phyloP scores from a whole-genome alignment of 176 grass and related monocot species.

The Rhynchospora pubera region DNA sequence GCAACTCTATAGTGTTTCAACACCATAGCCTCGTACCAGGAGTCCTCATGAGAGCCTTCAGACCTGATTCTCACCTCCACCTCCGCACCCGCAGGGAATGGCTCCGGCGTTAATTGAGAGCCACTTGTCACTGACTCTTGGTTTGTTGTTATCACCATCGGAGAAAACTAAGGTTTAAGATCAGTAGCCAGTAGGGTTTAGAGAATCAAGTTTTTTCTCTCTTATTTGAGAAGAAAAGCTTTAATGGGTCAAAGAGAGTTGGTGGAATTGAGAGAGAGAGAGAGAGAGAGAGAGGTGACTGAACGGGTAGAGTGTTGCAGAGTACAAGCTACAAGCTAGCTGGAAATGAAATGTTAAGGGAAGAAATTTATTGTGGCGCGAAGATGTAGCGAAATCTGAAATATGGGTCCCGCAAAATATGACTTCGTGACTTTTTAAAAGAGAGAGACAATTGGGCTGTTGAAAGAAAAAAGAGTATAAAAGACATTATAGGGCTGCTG shows the following conservation, averaged over 20 bases:
- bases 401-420: too few relatives aligned
- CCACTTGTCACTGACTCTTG: background rate
- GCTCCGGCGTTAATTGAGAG: background rate
- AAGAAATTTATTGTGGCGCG: background rate
- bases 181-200: background rate
- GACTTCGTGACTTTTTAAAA: too few relatives aligned
- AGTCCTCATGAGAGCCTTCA: background rate
- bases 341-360: too few relatives aligned
- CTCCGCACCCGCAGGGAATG: background rate
- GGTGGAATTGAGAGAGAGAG: background rate
- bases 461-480: too few relatives aligned
- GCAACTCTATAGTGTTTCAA: background rate
- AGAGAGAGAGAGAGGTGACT: too few relatives aligned
- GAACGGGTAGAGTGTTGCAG: too few relatives aligned
- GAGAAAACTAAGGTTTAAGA: background rate
- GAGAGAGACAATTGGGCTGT: too few relatives aligned
- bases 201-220: background rate
- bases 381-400: too few relatives aligned
- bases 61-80: background rate
- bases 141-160: background rate
- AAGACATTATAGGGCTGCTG: too few relatives aligned
- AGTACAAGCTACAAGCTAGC: too few relatives aligned
- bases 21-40: constrained; percentile 11
- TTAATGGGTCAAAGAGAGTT: background rate
- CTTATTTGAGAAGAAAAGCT: background rate